Evolutionary conservation across 2,329 filamentous ascomycete genomes (phyloP), one percentile per base, ranked within the genome.

Genomic region (Aspergillus sp.): DNA sequence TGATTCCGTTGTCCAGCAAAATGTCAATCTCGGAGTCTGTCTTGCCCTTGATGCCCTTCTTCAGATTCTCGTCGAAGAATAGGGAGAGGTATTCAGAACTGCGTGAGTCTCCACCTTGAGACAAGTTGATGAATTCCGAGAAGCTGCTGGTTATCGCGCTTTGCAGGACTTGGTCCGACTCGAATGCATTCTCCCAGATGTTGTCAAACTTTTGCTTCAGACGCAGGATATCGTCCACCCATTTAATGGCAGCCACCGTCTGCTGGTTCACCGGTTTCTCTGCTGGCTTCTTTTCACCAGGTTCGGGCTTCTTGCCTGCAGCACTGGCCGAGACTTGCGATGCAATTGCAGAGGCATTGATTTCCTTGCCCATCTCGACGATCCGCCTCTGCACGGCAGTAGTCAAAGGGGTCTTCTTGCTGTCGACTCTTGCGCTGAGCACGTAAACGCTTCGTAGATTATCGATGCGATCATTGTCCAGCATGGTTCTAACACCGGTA

Each of bases 41-140:
- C 81, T 96, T 97, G 63, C 92, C 92, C 72, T 92, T 93, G 74
- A 97, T 91, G 4, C 93, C 93, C 68, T 94, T 91, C 79, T 96
- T 97, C 70, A 99, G 85, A 71, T 93, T 96, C 70, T 98, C 94
- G 69, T 99, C 95, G 60, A 99, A 96, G 77, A 96, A 99, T 0
- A 99, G 84, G 0, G 95, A 99, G 5, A 98, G 89, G 72, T 92
- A 97, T 72, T 99, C 95, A 1, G 94, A 91, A 68, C 90, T 90
- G 63, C 93, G 88, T 13, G 81, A 76, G 72, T 97, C 97, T 7
- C 23, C 25, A 50, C 47, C 47, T 17, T 50, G 47, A 1, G 23
- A 17, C 28, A 50, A 79, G 74, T 97, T 98, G 82, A 99, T 97
- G 69, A 98, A 96, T 15, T 96, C 90, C 1, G 91, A 85, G 69